phyloP scores from a whole-genome alignment of 2,329 filamentous ascomycete species.

The Mycosphaerella sp. region DNA sequence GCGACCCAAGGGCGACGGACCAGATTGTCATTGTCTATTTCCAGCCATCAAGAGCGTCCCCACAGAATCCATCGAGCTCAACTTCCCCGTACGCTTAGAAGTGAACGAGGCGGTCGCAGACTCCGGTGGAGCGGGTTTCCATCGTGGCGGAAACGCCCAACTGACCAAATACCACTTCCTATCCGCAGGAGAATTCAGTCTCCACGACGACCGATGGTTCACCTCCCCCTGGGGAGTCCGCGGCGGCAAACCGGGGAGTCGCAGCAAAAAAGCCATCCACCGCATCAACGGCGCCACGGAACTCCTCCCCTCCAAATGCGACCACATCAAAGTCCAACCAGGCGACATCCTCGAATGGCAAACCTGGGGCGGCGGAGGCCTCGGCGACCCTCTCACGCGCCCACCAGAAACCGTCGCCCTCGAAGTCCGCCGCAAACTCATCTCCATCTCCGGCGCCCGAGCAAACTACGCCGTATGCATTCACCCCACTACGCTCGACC shows the following conservation, averaged over 20 bases:
- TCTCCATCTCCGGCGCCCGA: conserved; percentile 22
- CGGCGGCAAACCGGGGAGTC: conserved; percentile 25
- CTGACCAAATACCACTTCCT: conserved; percentile 25
- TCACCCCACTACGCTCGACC: conserved; percentile 19
- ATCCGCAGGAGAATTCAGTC: conserved; percentile 25
- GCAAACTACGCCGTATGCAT: conserved; percentile 24
- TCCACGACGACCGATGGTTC: conserved; percentile 27
- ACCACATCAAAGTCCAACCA: conserved; percentile 27
- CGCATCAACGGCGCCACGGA: conserved; percentile 15
- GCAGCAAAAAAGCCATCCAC: conserved; percentile 24
- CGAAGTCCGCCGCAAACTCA: conserved; percentile 24
- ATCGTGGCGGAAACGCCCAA: conserved; percentile 25
- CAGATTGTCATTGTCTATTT: conserved; percentile 27
- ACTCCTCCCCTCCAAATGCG: conserved; percentile 23
- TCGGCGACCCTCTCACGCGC: conserved; percentile 24
- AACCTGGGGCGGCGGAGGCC: conserved; percentile 25
- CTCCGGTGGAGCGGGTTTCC: conserved; percentile 24
- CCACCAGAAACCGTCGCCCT: conserved; percentile 25
- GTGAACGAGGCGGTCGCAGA: conserved; percentile 28
- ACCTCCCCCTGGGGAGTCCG: conserved; percentile 26
- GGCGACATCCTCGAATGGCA: conserved; percentile 26
- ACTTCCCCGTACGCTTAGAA: conserved; percentile 26
- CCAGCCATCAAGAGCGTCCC: conserved; percentile 27
- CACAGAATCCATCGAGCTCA: conserved; percentile 27
- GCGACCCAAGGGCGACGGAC: conserved; percentile 27